These are phyloP conservation scores for Tribonema minus DNA, from an alignment of 108 stramenopile genomes.

Conservation along the genomic window DNA sequence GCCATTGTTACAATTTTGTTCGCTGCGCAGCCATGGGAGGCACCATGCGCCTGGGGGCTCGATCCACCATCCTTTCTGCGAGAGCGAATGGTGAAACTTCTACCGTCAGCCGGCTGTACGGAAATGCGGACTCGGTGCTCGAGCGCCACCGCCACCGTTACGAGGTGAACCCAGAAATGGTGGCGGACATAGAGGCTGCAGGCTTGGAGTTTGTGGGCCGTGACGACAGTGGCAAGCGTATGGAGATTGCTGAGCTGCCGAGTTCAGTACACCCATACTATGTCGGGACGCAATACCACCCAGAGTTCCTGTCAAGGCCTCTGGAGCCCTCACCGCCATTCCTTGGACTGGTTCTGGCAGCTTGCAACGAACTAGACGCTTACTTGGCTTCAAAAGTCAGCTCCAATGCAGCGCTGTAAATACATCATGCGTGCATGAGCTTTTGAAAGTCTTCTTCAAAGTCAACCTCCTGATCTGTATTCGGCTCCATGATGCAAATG, in stretches of 20 bases:
- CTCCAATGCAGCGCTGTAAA: not conserved
- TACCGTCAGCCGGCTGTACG: conserved; percentile 69
- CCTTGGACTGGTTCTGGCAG: conserved; percentile 81
- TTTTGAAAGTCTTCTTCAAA: no score
- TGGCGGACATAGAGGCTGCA: conserved; percentile 74
- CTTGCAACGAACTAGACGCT: conserved; percentile 40
- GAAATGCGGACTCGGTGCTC: conserved; percentile 60
- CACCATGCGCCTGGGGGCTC: conserved; percentile 94
- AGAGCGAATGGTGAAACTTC: not conserved
- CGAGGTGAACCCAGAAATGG: conserved; percentile 95
- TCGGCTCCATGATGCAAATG: no score
- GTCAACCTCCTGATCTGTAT: no score
- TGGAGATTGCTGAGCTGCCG: conserved; percentile 97
- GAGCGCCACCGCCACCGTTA: conserved; percentile 97
- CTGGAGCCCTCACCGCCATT: conserved; percentile 91
- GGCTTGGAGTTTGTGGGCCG: conserved; percentile 91
- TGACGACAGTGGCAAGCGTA: conserved; percentile 82
- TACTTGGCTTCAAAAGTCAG: not conserved
- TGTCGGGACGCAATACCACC: conserved; percentile 97
- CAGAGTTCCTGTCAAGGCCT: conserved; percentile 95
- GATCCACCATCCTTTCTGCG: conserved; percentile 58
- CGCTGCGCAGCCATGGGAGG: conserved; percentile 75
- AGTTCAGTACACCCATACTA: conserved; percentile 82
- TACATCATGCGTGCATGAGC: no score
- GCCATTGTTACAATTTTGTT: not conserved